Conservation (phyloP, 345 rosid species). For the Eucalyptus regnans region DNA sequence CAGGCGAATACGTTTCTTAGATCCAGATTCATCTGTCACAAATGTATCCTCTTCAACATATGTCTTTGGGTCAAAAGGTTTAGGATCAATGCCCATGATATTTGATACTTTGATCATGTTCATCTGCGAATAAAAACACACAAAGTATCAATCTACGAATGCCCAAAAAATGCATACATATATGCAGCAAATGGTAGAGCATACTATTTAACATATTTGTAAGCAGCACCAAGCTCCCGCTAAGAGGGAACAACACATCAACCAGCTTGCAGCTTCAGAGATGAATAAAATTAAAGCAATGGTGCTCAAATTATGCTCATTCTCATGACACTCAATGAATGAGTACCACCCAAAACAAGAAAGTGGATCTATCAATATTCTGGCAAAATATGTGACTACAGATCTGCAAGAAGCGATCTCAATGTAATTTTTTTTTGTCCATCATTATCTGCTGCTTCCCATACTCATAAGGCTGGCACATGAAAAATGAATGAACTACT, state of each 20-base stretch:
- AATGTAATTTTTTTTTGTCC: neutral
- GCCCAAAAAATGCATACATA: neutral
- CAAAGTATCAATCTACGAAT: neutral
- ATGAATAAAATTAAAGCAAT: neutral
- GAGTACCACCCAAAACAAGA: neutral
- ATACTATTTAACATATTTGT: neutral
- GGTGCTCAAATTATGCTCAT: neutral
- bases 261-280: neutral
- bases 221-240: neutral
- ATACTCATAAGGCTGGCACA: neutral
- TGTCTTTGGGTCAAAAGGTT: constrained; percentile 86
- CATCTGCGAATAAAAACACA: constrained; percentile 45
- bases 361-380: neutral
- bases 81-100: constrained; percentile 95
- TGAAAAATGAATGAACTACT: neutral
- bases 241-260: neutral
- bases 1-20: constrained; percentile 67
- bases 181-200: neutral
- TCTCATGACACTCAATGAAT: neutral
- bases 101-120: constrained; percentile 88
- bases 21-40: constrained; percentile 81
- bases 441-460: neutral
- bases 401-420: neutral
- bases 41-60: constrained; percentile 86
- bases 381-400: neutral